Evolutionary conservation across 1,139 yeast species (phyloP).

Genomic region (Diutina catenulata): DNA sequence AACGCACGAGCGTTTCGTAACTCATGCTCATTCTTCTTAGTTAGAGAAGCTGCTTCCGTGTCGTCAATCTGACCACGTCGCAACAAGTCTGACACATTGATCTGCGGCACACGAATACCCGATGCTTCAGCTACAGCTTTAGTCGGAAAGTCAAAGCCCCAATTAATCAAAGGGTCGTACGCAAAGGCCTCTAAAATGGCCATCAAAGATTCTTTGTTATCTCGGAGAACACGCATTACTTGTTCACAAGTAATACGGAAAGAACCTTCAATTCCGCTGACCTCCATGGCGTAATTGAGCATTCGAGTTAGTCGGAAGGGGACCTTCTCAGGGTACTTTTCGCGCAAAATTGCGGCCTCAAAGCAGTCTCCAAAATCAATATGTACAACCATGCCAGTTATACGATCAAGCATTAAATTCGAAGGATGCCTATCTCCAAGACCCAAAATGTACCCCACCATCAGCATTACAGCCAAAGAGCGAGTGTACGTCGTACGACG

Average conservation of each 20-base stretch:
- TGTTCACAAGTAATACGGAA: conserved; percentile 94
- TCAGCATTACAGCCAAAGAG: conserved; percentile 95
- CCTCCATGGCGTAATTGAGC: conserved; percentile 98
- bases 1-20: conserved; percentile 86
- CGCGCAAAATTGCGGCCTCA: conserved; percentile 94
- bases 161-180: conserved; percentile 93
- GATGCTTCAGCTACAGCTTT: conserved; percentile 66
- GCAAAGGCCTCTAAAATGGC: conserved; percentile 98
- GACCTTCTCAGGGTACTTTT: conserved; percentile 95
- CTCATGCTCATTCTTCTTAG: conserved; percentile 66
- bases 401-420: conserved; percentile 86
- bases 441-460: conserved; percentile 95
- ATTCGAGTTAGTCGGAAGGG: conserved; percentile 95
- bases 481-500: conserved; percentile 93
- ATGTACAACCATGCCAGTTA: conserved; percentile 91
- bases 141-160: conserved; percentile 95
- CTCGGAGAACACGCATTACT: conserved; percentile 90
- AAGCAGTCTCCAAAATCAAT: conserved; percentile 99
- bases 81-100: conserved; percentile 55
- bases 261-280: conserved; percentile 96
- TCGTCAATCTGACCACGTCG: conserved; percentile 69
- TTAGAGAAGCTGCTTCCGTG: conserved; percentile 60
- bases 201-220: conserved; percentile 91
- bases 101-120: conserved; percentile 53
- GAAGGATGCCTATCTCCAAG: conserved; percentile 98